Conservation (phyloP, 163 green algal genomes). For the Chloromonas sp. region DNA sequence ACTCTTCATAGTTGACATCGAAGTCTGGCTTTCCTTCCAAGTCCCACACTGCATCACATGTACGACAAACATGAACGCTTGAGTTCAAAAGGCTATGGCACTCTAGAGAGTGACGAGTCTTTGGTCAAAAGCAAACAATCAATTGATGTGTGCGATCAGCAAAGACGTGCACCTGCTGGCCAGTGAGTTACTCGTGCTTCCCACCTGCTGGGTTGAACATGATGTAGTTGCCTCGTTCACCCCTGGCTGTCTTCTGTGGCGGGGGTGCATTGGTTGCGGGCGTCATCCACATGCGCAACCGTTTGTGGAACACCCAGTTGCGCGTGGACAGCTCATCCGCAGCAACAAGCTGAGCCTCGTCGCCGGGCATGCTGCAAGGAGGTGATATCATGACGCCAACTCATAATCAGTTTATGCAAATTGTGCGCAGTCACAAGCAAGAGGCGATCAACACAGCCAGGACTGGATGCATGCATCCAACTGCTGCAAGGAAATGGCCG, state of each 20-base stretch:
- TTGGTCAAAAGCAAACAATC: no score
- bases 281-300: slow-evolving; percentile 83
- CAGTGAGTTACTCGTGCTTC: not conserved
- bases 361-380: slow-evolving; percentile 53
- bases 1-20: slow-evolving; percentile 67
- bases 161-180: not conserved
- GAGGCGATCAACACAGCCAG: no score
- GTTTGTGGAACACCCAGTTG: slow-evolving; percentile 86
- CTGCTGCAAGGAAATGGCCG: no score
- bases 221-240: slow-evolving; percentile 84
- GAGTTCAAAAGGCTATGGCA: not conserved
- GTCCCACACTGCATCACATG: slow-evolving; percentile 64
- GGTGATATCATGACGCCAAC: not conserved
- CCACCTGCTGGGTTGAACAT: slow-evolving; percentile 73
- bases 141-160: no score
- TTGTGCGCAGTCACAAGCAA: no score
- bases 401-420: no score
- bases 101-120: not conserved
- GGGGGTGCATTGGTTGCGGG: slow-evolving; percentile 55
- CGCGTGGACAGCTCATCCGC: slow-evolving; percentile 82
- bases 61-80: slow-evolving; percentile 5
- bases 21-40: slow-evolving; percentile 59
- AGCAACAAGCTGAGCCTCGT: slow-evolving; percentile 78
- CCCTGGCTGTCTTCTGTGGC: slow-evolving; percentile 65
- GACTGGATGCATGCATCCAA: no score